Evolutionary conservation across 2,329 filamentous ascomycete genomes (phyloP), one percentile per base, ranked within the genome.

Genomic region (Penicillium psychrosexuale): DNA sequence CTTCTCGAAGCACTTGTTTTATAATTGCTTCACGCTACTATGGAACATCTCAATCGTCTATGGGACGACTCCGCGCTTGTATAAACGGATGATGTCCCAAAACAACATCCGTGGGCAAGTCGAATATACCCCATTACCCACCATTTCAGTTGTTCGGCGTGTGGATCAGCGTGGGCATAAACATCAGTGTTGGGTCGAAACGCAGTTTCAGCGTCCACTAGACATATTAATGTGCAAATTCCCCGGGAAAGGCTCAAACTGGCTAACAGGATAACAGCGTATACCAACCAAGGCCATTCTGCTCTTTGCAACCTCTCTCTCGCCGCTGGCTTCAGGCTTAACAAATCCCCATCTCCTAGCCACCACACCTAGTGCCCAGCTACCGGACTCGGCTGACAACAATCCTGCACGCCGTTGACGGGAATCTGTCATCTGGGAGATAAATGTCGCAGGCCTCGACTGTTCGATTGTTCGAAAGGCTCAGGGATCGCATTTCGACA

Each of bases 391-490:
- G 22, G 27, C 47, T 51, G 47, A 54, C 39, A 38, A 44, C 2
- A 49, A 27, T 38, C 27, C 33, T n/a, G 13, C 34, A 37, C 12
- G 13, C 38, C 46, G 33, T 45, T 6, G 33, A 45, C n/a, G 28
- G 33, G 12, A 36, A 24, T 12, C 34, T 12, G 11, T 55, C 47
- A 51, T 45, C 39, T 39, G 34, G 12, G n/a, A 39, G 28, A 30
- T 13, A 30, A 49, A 55, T 27, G 19, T 30, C 40, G 33, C 33
- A 44, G 47, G 52, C 28, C 52, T 55, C 52, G 52, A 55, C 39
- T 36, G 19, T 24, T 45, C 39, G 19, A 44, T 45, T 15, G 3
- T n/a, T 28, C 12, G 6, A 33, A 33, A 2, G n/a, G 15, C 28
- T 39, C 47, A 45, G 33, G 40, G 47, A 51, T 33, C 36, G 11